These are phyloP conservation scores for Seminavis robusta DNA, from an alignment of 108 stramenopile genomes.

Conservation along the genomic window DNA sequence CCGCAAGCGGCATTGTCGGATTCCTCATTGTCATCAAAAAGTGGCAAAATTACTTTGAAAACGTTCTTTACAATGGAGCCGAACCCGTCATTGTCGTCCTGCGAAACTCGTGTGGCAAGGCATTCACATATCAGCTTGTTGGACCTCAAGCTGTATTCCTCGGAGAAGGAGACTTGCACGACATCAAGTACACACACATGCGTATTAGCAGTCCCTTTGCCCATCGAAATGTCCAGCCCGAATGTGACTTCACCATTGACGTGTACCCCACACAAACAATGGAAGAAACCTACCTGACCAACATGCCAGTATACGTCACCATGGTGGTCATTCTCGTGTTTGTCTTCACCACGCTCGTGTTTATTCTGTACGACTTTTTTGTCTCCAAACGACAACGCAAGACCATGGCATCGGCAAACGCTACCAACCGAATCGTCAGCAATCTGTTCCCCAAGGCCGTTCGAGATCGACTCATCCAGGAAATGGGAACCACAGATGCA, in stretches of 20 bases:
- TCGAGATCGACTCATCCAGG: slow-evolving; percentile 9
- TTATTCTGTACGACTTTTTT: slow-evolving; percentile 8
- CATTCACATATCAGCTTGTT: slow-evolving; percentile 32
- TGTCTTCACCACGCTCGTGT: slow-evolving; percentile 1
- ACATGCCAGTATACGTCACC: slow-evolving; percentile 7
- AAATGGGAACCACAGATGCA: neutral
- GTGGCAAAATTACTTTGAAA: no score
- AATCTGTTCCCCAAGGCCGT: slow-evolving; percentile 9
- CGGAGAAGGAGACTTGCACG: slow-evolving; percentile 46
- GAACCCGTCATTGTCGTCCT: slow-evolving; percentile 47
- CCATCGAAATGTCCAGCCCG: no score
- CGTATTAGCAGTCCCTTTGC: no score
- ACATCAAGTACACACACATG: no score
- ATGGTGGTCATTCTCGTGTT: slow-evolving; percentile 1
- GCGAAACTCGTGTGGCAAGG: slow-evolving; percentile 18
- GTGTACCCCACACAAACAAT: slow-evolving; percentile 13
- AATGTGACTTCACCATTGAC: slow-evolving; percentile 16
- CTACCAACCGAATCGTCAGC: slow-evolving; percentile 8
- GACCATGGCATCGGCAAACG: neutral
- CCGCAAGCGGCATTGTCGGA: no score
- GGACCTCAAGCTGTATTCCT: slow-evolving; percentile 26
- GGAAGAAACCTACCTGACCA: slow-evolving; percentile 4
- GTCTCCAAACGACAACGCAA: slow-evolving; percentile 1
- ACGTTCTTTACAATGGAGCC: no score
- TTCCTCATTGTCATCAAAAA: no score